phyloP scores from a whole-genome alignment of 306 rosid genomes.

The Trifolium repens region DNA sequence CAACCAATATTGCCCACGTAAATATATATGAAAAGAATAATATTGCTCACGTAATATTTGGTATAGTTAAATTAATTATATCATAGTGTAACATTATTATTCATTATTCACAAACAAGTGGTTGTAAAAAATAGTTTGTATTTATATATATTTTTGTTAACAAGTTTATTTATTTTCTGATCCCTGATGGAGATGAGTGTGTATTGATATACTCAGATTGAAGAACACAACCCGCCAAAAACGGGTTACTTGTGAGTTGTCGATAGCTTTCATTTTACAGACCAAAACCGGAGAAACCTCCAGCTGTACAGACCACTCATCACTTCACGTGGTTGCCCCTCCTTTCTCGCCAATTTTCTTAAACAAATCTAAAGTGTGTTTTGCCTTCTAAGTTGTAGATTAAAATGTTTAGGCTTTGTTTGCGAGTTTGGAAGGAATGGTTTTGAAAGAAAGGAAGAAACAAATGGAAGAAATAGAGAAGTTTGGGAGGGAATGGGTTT shows the following conservation, averaged over 20 bases:
- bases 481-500: too few relatives aligned
- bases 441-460: too few relatives aligned
- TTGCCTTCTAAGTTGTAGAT: too few relatives aligned
- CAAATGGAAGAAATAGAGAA: too few relatives aligned
- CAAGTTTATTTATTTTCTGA: not conserved
- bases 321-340: not conserved
- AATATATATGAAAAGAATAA: too few relatives aligned
- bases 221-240: not conserved
- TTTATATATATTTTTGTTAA: not conserved
- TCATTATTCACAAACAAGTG: slow-evolving; percentile 13
- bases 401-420: too few relatives aligned
- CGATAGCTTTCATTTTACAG: not conserved
- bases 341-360: not conserved
- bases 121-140: not conserved
- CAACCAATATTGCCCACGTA: slow-evolving; percentile 12
- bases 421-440: too few relatives aligned
- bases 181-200: not conserved
- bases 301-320: slow-evolving; percentile 1
- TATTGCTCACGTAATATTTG: not conserved
- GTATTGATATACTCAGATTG: not conserved
- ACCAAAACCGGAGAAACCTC: slow-evolving; percentile 24
- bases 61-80: not conserved
- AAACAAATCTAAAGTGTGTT: not conserved
- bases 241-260: not conserved
- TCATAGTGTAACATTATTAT: too few relatives aligned